These are phyloP conservation scores for Coriolopsis trogii DNA, from an alignment of 1,284 basidiomycete genomes.

Conservation along the genomic window DNA sequence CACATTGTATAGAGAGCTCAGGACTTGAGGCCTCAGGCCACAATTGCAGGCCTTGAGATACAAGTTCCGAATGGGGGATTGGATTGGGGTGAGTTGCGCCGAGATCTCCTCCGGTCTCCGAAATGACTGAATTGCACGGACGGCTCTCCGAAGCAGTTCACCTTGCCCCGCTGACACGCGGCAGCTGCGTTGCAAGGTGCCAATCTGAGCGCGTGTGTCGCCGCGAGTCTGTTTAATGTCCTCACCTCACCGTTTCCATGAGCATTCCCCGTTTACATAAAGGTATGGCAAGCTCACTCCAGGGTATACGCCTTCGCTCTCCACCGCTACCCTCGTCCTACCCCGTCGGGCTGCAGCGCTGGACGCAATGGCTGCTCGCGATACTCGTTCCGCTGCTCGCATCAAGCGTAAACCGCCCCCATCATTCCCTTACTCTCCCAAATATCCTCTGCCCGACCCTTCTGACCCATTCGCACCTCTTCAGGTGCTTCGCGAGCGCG, in stretches of 20 bases:
- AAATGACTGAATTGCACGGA: slow-evolving; percentile 7
- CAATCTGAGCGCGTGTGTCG: slow-evolving; percentile 9
- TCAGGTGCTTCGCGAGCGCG: slow-evolving; percentile 46
- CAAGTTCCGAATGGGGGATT: not conserved
- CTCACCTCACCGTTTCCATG: slow-evolving; percentile 19
- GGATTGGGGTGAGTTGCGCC: slow-evolving; percentile 3
- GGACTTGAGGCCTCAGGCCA: not conserved
- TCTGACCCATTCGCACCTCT: slow-evolving; percentile 57
- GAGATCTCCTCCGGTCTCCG: slow-evolving; percentile 14
- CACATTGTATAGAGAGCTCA: not conserved
- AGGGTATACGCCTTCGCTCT: slow-evolving; percentile 10
- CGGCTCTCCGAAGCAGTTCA: slow-evolving; percentile 7
- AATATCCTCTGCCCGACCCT: slow-evolving; percentile 57
- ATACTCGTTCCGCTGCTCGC: slow-evolving; percentile 17
- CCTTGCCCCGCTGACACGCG: slow-evolving; percentile 7
- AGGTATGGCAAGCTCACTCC: slow-evolving; percentile 7
- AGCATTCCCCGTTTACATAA: slow-evolving; percentile 22
- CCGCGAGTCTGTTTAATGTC: slow-evolving; percentile 9
- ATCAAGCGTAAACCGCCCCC: slow-evolving; percentile 55
- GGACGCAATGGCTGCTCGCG: slow-evolving; percentile 21
- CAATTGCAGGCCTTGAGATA: slow-evolving; percentile 7
- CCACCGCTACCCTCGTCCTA: slow-evolving; percentile 10
- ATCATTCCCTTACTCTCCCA: slow-evolving; percentile 41
- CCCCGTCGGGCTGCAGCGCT: slow-evolving; percentile 11
- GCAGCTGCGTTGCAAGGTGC: slow-evolving; percentile 13